These are phyloP conservation scores for Mycena filopes DNA, from an alignment of 768 basidiomycete species.

Conservation along the genomic window DNA sequence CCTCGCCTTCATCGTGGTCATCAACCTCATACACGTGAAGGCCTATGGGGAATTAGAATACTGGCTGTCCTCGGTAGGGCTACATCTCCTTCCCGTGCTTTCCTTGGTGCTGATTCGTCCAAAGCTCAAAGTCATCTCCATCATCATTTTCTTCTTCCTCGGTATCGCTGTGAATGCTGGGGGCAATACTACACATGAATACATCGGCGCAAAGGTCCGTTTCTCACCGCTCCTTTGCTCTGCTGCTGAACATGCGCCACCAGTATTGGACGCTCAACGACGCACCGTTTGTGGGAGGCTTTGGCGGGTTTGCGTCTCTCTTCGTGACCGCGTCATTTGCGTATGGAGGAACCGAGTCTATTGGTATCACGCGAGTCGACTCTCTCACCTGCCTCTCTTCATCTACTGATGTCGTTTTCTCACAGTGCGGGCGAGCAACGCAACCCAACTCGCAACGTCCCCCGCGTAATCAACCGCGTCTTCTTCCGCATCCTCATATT, in stretches of 20 bases:
- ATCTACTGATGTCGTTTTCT: background rate
- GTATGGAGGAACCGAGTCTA: constrained; percentile 88
- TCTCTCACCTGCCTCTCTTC: background rate
- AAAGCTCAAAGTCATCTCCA: constrained; percentile 86
- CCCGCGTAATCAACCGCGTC: constrained; percentile 75
- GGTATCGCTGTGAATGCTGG: constrained; percentile 86
- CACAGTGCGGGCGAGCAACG: constrained; percentile 77
- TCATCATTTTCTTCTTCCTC: constrained; percentile 81
- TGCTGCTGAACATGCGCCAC: constrained; percentile 37
- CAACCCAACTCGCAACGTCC: constrained; percentile 87
- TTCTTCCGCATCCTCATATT: constrained; percentile 89
- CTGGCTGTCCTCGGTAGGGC: constrained; percentile 61
- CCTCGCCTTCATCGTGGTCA: constrained; percentile 76
- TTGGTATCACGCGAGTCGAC: constrained; percentile 74
- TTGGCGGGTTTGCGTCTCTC: constrained; percentile 81
- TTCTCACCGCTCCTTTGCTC: background rate
- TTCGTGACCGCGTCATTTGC: constrained; percentile 91
- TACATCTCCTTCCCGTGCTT: constrained; percentile 18
- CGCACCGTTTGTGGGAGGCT: constrained; percentile 88
- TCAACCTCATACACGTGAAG: constrained; percentile 76
- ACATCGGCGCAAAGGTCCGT: constrained; percentile 66
- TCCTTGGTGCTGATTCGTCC: constrained; percentile 73
- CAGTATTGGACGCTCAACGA: constrained; percentile 79
- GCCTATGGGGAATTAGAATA: constrained; percentile 75
- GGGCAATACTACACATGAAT: constrained; percentile 57